Conservation (phyloP, 805 yeast species). For the Saccharomyces mikatae region DNA sequence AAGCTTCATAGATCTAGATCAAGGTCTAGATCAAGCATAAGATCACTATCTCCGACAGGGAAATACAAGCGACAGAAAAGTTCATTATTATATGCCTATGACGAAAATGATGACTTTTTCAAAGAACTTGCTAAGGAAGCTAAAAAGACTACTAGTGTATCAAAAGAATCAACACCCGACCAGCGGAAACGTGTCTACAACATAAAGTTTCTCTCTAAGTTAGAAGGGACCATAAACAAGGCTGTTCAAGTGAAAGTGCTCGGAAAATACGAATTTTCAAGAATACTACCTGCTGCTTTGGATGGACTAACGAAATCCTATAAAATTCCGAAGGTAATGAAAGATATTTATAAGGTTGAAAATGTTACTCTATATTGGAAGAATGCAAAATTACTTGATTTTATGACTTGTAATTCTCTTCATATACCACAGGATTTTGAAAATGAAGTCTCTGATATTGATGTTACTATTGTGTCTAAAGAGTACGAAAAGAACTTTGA, state of each 20-base stretch:
- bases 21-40: background rate
- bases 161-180: slow-evolving; percentile 7
- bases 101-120: slow-evolving; percentile 23
- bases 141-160: slow-evolving; percentile 3
- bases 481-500: slow-evolving; percentile 14
- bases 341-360: slow-evolving; percentile 13
- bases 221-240: slow-evolving; percentile 23
- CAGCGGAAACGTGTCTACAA: slow-evolving; percentile 19
- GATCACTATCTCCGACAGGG: background rate
- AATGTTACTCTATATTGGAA: slow-evolving; percentile 24
- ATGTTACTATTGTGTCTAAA: slow-evolving; percentile 17
- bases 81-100: background rate
- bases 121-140: slow-evolving; percentile 14
- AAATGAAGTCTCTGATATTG: slow-evolving; percentile 19
- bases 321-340: slow-evolving; percentile 12
- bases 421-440: slow-evolving; percentile 18
- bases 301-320: slow-evolving; percentile 17
- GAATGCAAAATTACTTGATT: slow-evolving; percentile 21
- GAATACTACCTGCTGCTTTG: slow-evolving; percentile 24
- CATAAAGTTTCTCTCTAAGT: slow-evolving; percentile 20
- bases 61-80: background rate
- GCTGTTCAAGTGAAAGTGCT: slow-evolving; percentile 24
- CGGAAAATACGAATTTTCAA: slow-evolving; percentile 22
- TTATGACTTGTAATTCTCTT: slow-evolving; percentile 28
- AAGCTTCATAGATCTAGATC: background rate